These are phyloP conservation scores for Pestalotiopsis sp. DNA, from an alignment of 2,329 filamentous ascomycete species.

Conservation along the genomic window DNA sequence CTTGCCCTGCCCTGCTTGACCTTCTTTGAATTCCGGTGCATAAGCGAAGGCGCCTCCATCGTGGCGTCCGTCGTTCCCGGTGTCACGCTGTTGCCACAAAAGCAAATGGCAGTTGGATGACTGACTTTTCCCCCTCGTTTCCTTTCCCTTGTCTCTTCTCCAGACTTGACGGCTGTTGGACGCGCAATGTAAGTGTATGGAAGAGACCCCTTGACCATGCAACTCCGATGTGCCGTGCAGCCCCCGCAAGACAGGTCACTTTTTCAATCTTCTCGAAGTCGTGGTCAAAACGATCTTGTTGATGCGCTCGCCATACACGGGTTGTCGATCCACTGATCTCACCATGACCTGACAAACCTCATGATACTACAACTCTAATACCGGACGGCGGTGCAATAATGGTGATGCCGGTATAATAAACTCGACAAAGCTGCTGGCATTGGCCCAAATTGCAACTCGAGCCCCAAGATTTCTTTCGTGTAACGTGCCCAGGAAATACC, in stretches of 20 bases:
- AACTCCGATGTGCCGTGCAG: background rate
- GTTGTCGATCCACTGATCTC: background rate
- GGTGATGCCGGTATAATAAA: too few relatives aligned
- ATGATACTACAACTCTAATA: background rate
- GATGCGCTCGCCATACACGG: background rate
- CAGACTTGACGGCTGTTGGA: background rate
- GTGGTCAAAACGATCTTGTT: background rate
- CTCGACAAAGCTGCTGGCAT: too few relatives aligned
- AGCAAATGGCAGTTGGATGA: too few relatives aligned
- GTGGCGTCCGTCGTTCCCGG: background rate
- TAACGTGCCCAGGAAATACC: too few relatives aligned
- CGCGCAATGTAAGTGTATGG: background rate
- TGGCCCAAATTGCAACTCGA: too few relatives aligned
- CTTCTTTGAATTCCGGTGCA: background rate
- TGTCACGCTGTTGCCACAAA: background rate
- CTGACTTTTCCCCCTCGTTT: background rate
- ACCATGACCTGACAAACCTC: background rate
- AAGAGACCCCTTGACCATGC: background rate
- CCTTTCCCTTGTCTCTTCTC: background rate
- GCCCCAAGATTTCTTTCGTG: too few relatives aligned
- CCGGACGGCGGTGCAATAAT: too few relatives aligned
- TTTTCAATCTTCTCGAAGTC: background rate
- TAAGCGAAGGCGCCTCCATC: conserved; percentile 5
- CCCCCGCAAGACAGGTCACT: background rate
- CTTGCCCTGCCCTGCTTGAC: background rate